These are phyloP conservation scores for Chlamydomonas incerta DNA, from an alignment of 139 green algal species.

Conservation along the genomic window DNA sequence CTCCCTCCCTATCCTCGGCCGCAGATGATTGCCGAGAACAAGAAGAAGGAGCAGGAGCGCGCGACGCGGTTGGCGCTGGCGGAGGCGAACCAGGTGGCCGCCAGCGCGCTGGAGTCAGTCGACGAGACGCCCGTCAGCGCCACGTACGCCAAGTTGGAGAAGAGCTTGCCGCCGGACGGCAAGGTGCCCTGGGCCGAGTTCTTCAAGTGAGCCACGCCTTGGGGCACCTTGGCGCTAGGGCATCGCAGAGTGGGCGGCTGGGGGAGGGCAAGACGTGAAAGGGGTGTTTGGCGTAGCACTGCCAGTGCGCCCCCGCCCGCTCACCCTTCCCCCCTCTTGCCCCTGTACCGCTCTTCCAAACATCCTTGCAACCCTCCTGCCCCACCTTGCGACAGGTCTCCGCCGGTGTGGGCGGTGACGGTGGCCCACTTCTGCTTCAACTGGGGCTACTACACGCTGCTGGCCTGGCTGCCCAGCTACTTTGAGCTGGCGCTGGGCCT, in stretches of 20 bases:
- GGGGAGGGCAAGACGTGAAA: too few species aligned
- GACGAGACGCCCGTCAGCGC: slow-evolving; percentile 14
- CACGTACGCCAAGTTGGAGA: slow-evolving; percentile 32
- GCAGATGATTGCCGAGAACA: slow-evolving; percentile 39
- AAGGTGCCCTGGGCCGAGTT: slow-evolving; percentile 93
- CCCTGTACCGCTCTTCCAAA: too few species aligned
- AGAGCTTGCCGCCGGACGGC: slow-evolving; percentile 13
- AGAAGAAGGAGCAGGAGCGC: slow-evolving; percentile 37
- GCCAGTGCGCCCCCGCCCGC: too few species aligned
- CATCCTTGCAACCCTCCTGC: too few species aligned
- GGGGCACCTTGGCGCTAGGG: too few species aligned
- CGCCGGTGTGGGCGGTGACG: slow-evolving; percentile 92
- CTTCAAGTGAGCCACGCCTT: slow-evolving; percentile 49
- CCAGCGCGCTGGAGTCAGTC: background rate
- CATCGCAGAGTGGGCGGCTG: too few species aligned
- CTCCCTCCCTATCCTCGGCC: background rate
- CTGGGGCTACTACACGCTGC: slow-evolving; percentile 96
- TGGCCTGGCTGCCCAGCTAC: slow-evolving; percentile 97
- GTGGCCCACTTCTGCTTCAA: slow-evolving; percentile 98
- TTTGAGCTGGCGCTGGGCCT: slow-evolving; percentile 94
- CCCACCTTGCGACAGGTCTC: slow-evolving; percentile 16
- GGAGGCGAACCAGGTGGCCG: background rate
- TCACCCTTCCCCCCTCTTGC: background rate
- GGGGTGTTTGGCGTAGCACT: too few species aligned
- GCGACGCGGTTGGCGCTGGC: slow-evolving; percentile 17